Evolutionary conservation across 1,284 basidiomycete species (phyloP), one percentile per base, ranked within the genome.

Genomic region (Heimioporus retisporus): DNA sequence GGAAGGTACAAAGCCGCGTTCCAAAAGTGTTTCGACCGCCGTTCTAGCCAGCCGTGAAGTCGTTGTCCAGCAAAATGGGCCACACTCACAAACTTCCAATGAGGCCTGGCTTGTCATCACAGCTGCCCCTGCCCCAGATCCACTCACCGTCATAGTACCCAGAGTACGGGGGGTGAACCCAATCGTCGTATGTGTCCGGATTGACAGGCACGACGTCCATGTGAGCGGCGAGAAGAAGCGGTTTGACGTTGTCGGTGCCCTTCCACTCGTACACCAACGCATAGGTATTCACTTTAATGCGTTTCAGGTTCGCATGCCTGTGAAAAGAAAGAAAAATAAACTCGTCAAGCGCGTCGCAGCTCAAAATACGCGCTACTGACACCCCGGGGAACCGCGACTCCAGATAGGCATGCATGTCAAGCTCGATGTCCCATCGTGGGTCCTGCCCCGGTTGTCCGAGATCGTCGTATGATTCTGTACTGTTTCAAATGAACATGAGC

Each of bases 91-190:
- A 11, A 13, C 10, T 40, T 40, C 35, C 35, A 40, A 40, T 40
- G 35, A 40, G 73, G 4, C 86, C 86, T 25, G 85, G 83, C 76
- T 92, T 92, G 78, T 91, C 89, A 69, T 92, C 91, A 23, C 79
- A 81, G 65, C 82, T 84, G 13, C 90, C 91, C 66, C 91, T 81
- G 2, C 90, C 90, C 89, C 89, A 92, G 58, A 92, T 81, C 69
- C 77, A 82, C 65, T 77, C 65, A 70, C 84, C 84, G 58, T 88
- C 85, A 64, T 80, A 86, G 67, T 84, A 74, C 2, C 87, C 87
- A 6, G 82, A 83, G 69, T 81, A 88, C 2, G 87, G 16, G 15
- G 84, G 85, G 62, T 86, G 76, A 1, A 78, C 77, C 90, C 90
- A 92, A 46, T 84, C 75, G 50, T 80, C 79, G 8, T 82, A 77